Base-by-base conservation (phyloP, 176 grass and related monocot species). In the Thalia dealbata region DNA sequence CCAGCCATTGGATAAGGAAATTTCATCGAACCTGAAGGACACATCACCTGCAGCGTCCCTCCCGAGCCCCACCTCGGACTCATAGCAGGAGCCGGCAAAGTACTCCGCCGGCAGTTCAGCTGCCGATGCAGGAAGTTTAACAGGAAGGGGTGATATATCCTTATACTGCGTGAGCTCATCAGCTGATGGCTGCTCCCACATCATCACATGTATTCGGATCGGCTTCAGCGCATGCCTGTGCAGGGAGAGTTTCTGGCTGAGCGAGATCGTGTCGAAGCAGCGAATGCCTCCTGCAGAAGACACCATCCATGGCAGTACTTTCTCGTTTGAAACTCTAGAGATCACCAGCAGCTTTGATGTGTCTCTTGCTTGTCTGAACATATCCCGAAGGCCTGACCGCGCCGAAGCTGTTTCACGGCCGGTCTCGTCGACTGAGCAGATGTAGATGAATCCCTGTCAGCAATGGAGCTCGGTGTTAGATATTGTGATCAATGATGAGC, bases 241-340 rank as follows among this genome's bases (percentile, higher is more conserved):
- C 83, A 99, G 74, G 3, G 90, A 99, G 67, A 93, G 85, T 46
- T 93, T 99, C 74, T 91, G 90, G 83, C 95, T 99, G 73, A 99
- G 80, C 16, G 93, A 97, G 46, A 97, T 85, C 23, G 93, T 97
- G 78, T 97, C 93, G 58, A 97, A 97, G 81, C 93, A 97, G 52
- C 90, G 87, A 60, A 93, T 88, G 48, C 83, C 90, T 42, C 90
- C 90, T 25, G 81, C 84, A 58, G 90, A 82, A 3, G 90, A 99
- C n/a, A 86, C 87, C 70, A 92, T 79, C 95, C 93, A 99, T 41
- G 90, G 89, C 43, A 99, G 83, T 7, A 93, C 85, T 78, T 99
- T 93, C 4, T 79, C 43, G 74, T 87, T 87, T 0, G 87, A 85
- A 43, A 99, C 95, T 78, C 90, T 86, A n/a, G 95, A 99, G 76